These are phyloP conservation scores for Naganishia liquefaciens DNA, from an alignment of 1,284 basidiomycete genomes.

Conservation along the genomic window DNA sequence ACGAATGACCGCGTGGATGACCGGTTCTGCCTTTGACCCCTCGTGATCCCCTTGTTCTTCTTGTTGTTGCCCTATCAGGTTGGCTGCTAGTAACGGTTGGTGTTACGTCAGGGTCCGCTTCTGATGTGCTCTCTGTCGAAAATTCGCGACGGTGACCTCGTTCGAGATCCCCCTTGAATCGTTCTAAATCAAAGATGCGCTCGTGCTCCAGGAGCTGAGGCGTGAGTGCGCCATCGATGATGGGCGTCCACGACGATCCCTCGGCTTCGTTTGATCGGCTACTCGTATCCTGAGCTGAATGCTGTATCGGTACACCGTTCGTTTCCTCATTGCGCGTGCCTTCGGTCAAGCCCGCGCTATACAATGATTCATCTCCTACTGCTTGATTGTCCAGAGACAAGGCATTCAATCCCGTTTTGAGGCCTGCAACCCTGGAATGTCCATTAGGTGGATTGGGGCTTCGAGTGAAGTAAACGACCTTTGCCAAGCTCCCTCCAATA, in stretches of 20 bases:
- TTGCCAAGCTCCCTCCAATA: constrained; percentile 94
- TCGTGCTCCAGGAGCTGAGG: constrained; percentile 74
- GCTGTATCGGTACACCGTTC: background rate
- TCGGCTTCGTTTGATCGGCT: constrained; percentile 29
- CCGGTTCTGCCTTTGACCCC: constrained; percentile 61
- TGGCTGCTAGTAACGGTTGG: background rate
- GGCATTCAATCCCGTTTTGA: background rate
- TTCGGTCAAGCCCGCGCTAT: too few species aligned
- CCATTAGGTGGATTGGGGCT: constrained; percentile 58
- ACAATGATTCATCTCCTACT: too few species aligned
- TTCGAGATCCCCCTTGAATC: background rate
- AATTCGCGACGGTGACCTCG: constrained; percentile 13
- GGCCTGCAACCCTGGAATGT: constrained; percentile 24
- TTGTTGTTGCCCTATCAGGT: background rate
- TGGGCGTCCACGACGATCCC: constrained; percentile 47
- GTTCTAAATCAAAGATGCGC: constrained; percentile 64
- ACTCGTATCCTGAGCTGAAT: background rate
- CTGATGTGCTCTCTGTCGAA: constrained; percentile 6
- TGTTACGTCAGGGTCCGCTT: background rate
- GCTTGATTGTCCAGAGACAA: background rate
- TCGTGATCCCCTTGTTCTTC: constrained; percentile 60
- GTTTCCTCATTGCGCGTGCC: background rate
- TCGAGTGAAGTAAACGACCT: constrained; percentile 97
- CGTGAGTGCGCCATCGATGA: constrained; percentile 72
- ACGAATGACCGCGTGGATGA: constrained; percentile 55